Percentiles rank a stretch among this genome's conserved stretches.
These are phyloP conservation scores for Nakaseomyces bracarensis DNA, from an alignment of 1,139 yeast species.

Conservation along the genomic window DNA sequence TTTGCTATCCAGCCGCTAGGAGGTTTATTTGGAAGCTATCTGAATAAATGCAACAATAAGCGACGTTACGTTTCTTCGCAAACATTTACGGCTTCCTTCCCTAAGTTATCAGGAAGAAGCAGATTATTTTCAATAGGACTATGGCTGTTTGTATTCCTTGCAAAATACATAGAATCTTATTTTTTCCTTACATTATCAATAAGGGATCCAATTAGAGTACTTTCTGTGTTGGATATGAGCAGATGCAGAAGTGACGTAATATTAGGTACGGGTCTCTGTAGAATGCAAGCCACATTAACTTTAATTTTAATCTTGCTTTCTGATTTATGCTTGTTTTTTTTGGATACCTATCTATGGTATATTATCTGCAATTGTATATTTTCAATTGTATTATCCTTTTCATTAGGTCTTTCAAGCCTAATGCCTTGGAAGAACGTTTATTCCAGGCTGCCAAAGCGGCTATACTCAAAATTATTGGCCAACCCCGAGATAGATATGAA, in stretches of 20 bases:
- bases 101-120: slow-evolving; percentile 44
- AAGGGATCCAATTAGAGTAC: slow-evolving; percentile 67
- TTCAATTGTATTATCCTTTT: slow-evolving; percentile 61
- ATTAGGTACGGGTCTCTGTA: slow-evolving; percentile 47
- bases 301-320: slow-evolving; percentile 51
- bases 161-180: slow-evolving; percentile 74
- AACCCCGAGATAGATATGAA: slow-evolving; percentile 43
- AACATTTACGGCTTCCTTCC: slow-evolving; percentile 50
- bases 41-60: slow-evolving; percentile 30
- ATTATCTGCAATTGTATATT: slow-evolving; percentile 70
- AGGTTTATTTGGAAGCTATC: slow-evolving; percentile 39
- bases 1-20: slow-evolving; percentile 56
- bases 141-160: slow-evolving; percentile 62
- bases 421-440: slow-evolving; percentile 85
- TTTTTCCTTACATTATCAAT: slow-evolving; percentile 70
- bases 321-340: slow-evolving; percentile 65
- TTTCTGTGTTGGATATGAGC: slow-evolving; percentile 49
- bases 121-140: slow-evolving; percentile 49
- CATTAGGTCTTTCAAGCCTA: slow-evolving; percentile 68
- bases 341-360: slow-evolving; percentile 87
- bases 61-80: slow-evolving; percentile 37
- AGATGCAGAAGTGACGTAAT: slow-evolving; percentile 55
- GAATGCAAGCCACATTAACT: slow-evolving; percentile 50
- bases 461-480: slow-evolving; percentile 54
- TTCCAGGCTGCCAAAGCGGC: slow-evolving; percentile 64